Conservation (phyloP, 495 filamentous ascomycete species). For the Penicillium parvum region DNA sequence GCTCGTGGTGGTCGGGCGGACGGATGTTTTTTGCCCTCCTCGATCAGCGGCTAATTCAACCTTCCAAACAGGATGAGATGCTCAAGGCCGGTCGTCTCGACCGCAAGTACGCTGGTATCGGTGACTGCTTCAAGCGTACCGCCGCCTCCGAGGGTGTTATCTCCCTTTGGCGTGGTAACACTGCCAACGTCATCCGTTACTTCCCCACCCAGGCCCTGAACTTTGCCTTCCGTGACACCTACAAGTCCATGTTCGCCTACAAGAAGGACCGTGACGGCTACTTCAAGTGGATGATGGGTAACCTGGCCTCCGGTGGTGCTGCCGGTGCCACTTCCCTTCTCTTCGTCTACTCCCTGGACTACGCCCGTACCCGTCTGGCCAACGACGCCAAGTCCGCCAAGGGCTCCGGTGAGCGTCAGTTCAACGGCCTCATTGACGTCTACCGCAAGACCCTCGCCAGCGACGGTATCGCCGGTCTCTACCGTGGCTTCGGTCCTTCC, state of each 20-base stretch:
- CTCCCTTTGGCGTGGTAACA: conserved; percentile 98
- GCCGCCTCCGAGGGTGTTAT: conserved; percentile 71
- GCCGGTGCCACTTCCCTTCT: conserved; percentile 99
- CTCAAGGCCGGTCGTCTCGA: conserved; percentile 96
- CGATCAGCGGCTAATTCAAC: conserved; percentile 14
- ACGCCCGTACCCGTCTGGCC: conserved; percentile 99
- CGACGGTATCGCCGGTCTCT: conserved; percentile 98
- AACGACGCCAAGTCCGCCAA: conserved; percentile 99
- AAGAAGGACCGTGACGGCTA: conserved; percentile 99
- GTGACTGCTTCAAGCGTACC: conserved; percentile 91
- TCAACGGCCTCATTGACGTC: conserved; percentile 98
- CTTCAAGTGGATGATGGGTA: conserved; percentile 98
- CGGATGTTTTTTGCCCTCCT: conserved; percentile 1
- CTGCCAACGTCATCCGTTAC: conserved; percentile 99
- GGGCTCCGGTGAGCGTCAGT: conserved; percentile 91
- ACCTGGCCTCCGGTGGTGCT: conserved; percentile 99
- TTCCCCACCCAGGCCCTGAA: conserved; percentile 99
- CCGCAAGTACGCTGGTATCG: conserved; percentile 91
- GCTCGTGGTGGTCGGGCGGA: conserved; percentile 5
- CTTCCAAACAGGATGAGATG: conserved; percentile 87
- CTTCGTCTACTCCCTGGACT: conserved; percentile 99
- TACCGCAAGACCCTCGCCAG: conserved; percentile 99
- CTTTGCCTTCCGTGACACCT: conserved; percentile 99
- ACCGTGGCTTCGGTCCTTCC: conserved; percentile 99
- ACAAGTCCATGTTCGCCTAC: conserved; percentile 99